Evolutionary conservation across 2,329 filamentous ascomycete genomes (phyloP), one percentile per base, ranked within the genome.

Genomic region (Aspergillus uvarum): DNA sequence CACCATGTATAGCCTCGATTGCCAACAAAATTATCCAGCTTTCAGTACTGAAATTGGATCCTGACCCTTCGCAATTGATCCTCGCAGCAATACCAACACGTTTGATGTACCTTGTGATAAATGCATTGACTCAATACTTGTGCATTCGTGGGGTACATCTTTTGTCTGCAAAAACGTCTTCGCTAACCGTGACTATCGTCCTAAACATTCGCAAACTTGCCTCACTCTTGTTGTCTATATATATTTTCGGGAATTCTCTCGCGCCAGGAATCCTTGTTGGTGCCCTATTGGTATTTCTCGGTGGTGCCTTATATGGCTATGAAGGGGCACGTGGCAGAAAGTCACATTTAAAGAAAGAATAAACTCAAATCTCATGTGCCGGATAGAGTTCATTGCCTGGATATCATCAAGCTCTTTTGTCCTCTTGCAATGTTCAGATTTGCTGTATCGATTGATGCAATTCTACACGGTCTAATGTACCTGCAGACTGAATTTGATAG

Each of bases 71-170:
- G 35, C 60, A 67, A 42, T 62, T 69, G 57, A 47, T 71, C 3
- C 59, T 74, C 21, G 64, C 70, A 42, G 59, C 62, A 24, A 64
- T 74, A 16, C 74, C 77, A 3, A 68, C 74, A 24, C 74, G 76
- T 53, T 65, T 78, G 4, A 63, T 75, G 11, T 76, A 76, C 44
- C 71, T 81, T 51, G 31, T 77, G 8, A 66, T 81, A 63, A 80
- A 81, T 67, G 91, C 96, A 0, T 73, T 96, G 52, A 98, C 95
- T 3, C 95, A 99, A 76, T 92, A 97, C 70, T 85, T 92, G 24
- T 99, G 95, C 75, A 98, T 99, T 64, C 90, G 93, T 3, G 95
- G 95, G 1, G 95, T 99, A 59, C 98, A 98, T 68, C 84, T 96
- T n/a, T 82, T 99, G 4, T 93, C 91, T 1, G 91, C 94, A 0